These are phyloP conservation scores for Globisporangium alternatum DNA, from an alignment of 352 stramenopile species.

Conservation along the genomic window DNA sequence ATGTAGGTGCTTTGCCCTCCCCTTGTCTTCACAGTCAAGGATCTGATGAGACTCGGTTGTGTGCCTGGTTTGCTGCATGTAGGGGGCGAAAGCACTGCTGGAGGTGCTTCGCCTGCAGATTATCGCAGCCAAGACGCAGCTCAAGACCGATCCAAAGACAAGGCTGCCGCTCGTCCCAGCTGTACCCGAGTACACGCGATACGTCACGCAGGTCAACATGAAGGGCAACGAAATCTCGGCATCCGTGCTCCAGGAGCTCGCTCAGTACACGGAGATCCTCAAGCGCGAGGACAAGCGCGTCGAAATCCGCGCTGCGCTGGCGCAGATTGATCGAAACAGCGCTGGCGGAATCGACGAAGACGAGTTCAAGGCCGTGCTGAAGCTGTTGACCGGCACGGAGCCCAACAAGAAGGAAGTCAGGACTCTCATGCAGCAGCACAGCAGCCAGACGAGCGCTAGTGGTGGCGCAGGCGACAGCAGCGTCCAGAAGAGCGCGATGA, in stretches of 20 bases:
- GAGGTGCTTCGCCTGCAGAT: conserved; percentile 80
- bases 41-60: not conserved
- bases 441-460: conserved; percentile 35
- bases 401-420: conserved; percentile 77
- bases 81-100: conserved; percentile 69
- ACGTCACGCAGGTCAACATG: conserved; percentile 70
- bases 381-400: conserved; percentile 65
- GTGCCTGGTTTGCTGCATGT: conserved; percentile 2
- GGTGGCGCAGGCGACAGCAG: conserved; percentile 14
- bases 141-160: conserved; percentile 44
- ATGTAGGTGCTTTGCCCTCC: conserved; percentile 29
- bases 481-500: conserved; percentile 53
- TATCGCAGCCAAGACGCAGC: conserved; percentile 60
- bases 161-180: conserved; percentile 42
- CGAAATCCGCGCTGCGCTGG: conserved; percentile 67
- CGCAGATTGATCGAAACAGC: conserved; percentile 68
- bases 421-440: conserved; percentile 60
- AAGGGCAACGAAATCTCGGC: conserved; percentile 78
- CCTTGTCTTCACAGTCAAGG: not conserved
- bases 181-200: conserved; percentile 60
- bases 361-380: conserved; percentile 75
- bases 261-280: conserved; percentile 73
- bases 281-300: conserved; percentile 74
- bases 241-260: conserved; percentile 55
- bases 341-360: conserved; percentile 65